phyloP scores from a whole-genome alignment of 352 stramenopile genomes.

The Globisporangium paddicum region DNA sequence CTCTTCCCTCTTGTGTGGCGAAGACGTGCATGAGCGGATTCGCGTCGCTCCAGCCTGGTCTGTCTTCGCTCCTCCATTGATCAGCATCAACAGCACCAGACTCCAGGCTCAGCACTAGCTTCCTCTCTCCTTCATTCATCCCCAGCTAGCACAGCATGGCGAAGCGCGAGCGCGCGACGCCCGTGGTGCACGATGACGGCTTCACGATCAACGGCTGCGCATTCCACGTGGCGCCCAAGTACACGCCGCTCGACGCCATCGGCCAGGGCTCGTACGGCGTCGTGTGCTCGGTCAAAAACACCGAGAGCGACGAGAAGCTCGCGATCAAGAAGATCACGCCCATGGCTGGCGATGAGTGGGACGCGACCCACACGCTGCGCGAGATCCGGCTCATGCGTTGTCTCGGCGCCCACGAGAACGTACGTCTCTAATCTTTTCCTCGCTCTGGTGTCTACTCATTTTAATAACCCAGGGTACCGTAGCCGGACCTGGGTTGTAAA shows the following conservation, averaged over 20 bases:
- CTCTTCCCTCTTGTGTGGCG: no score
- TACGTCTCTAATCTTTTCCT: no score
- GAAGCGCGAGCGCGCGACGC: constrained; percentile 54
- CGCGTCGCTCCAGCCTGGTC: constrained; percentile 4
- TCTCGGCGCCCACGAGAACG: constrained; percentile 88
- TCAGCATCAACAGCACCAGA: background rate
- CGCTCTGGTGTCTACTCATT: no score
- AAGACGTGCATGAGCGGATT: constrained; percentile 12
- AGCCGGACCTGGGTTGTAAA: background rate
- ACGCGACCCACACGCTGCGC: constrained; percentile 87
- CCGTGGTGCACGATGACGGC: constrained; percentile 60
- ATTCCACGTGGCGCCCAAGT: constrained; percentile 80
- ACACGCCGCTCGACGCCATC: constrained; percentile 83
- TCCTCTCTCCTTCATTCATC: background rate
- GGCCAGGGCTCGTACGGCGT: constrained; percentile 93
- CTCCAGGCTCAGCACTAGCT: background rate
- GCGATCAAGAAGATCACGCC: constrained; percentile 93
- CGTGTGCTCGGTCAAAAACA: constrained; percentile 87
- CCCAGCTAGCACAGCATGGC: constrained; percentile 29
- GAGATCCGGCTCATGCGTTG: constrained; percentile 90
- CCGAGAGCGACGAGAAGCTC: constrained; percentile 72
- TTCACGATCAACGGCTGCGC: constrained; percentile 83
- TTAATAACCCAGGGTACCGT: no score
- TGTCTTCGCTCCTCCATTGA: background rate
- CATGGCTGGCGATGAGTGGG: constrained; percentile 87